phyloP scores from a whole-genome alignment of 805 yeast species.

The Ogataea methanolica region DNA sequence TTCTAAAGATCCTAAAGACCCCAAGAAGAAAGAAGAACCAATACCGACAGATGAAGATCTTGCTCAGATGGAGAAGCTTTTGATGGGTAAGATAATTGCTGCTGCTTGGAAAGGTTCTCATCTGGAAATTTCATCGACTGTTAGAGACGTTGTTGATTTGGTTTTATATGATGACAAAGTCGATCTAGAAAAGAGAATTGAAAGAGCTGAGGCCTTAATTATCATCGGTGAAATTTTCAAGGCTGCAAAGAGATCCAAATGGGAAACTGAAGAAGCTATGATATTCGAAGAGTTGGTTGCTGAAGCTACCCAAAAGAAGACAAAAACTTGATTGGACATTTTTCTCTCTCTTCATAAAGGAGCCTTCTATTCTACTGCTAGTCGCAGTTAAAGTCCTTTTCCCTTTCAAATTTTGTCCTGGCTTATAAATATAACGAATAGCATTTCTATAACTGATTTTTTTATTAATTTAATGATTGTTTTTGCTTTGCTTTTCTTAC shows the following conservation, averaged over 20 bases:
- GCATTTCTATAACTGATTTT: background rate
- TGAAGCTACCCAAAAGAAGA: constrained; percentile 65
- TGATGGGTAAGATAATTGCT: constrained; percentile 85
- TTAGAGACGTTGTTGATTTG: constrained; percentile 76
- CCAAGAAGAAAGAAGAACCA: constrained; percentile 16
- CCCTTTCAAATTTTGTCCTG: too few relatives aligned
- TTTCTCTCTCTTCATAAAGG: too few relatives aligned
- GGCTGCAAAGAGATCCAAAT: constrained; percentile 65
- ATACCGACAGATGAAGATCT: constrained; percentile 49
- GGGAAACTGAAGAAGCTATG: constrained; percentile 89
- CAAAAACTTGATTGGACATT: constrained; percentile 28
- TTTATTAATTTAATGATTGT: background rate
- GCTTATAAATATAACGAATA: too few relatives aligned
- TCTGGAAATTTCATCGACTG: constrained; percentile 75
- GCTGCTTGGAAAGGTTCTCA: constrained; percentile 95
- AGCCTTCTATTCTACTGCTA: too few relatives aligned
- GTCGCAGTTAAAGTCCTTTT: too few relatives aligned
- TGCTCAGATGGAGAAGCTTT: constrained; percentile 73
- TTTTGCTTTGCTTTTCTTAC: background rate
- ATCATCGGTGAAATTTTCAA: constrained; percentile 68
- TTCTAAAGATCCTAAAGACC: too few relatives aligned
- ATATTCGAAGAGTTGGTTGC: constrained; percentile 91
- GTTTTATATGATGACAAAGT: constrained; percentile 67
- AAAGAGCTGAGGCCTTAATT: constrained; percentile 75
- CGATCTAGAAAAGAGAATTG: constrained; percentile 54